Percentiles rank a stretch among this genome's conserved stretches.
These are phyloP conservation scores for Pseudogymnoascus sp. DNA, from an alignment of 2,329 filamentous ascomycete species.

Conservation along the genomic window DNA sequence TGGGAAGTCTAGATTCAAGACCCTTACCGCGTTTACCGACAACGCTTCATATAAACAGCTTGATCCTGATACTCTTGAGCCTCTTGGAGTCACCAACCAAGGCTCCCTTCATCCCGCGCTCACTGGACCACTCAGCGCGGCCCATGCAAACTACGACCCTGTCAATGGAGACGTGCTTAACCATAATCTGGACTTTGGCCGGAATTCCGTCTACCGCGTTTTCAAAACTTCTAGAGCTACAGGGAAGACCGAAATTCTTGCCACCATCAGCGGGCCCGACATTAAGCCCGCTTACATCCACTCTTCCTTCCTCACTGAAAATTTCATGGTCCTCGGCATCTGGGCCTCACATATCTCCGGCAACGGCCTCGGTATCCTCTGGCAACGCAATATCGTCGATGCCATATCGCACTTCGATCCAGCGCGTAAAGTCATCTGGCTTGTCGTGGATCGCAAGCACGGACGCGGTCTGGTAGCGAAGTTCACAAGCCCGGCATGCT, in stretches of 20 bases:
- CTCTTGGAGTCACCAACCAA: constrained; percentile 57
- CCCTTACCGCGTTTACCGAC: constrained; percentile 42
- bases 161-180: constrained; percentile 71
- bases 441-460: constrained; percentile 61
- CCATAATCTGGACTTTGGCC: constrained; percentile 65
- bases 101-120: constrained; percentile 58
- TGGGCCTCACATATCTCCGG: constrained; percentile 56
- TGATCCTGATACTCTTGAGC: constrained; percentile 65
- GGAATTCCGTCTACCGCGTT: constrained; percentile 54
- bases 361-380: constrained; percentile 54
- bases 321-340: constrained; percentile 66
- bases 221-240: constrained; percentile 58
- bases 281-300: constrained; percentile 67
- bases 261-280: constrained; percentile 48
- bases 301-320: constrained; percentile 66
- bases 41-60: constrained; percentile 50
- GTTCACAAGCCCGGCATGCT: constrained; percentile 62
- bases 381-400: constrained; percentile 61
- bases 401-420: constrained; percentile 58
- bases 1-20: constrained; percentile 12
- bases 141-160: constrained; percentile 67
- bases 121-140: constrained; percentile 58
- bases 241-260: constrained; percentile 63
- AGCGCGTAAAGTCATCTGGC: constrained; percentile 56
- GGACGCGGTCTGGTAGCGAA: constrained; percentile 59